A percentile compares a stretch with the other conserved stretches of the same genome.
Conservation (phyloP, 768 basidiomycete species). For the Coprinopsis sp. region DNA sequence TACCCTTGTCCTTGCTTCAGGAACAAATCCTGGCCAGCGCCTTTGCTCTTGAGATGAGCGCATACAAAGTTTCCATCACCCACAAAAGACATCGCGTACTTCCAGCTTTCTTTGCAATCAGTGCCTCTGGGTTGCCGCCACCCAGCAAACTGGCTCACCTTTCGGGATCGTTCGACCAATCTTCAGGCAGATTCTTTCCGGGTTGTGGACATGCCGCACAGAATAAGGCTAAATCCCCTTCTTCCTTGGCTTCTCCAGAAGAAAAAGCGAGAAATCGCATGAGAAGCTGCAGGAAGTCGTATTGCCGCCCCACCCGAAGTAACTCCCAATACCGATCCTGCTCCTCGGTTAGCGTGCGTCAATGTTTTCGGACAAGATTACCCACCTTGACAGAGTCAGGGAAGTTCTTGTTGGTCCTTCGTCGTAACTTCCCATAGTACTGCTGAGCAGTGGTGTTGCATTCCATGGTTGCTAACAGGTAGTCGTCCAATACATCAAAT, state of each 20-base stretch:
- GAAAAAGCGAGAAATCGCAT: slow-evolving; percentile 11
- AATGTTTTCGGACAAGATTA: no score
- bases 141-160: not conserved
- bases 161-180: slow-evolving; percentile 10
- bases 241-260: not conserved
- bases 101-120: no score
- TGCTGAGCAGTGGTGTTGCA: slow-evolving; percentile 16
- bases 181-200: slow-evolving; percentile 10
- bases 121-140: no score
- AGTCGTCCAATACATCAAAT: slow-evolving; percentile 10
- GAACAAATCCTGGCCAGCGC: slow-evolving; percentile 6
- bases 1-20: slow-evolving; percentile 11
- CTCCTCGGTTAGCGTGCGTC: no score
- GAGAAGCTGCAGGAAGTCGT: slow-evolving; percentile 11
- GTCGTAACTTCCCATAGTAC: slow-evolving; percentile 14
- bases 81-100: no score
- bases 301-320: slow-evolving; percentile 10
- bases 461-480: slow-evolving; percentile 13
- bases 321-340: slow-evolving; percentile 17
- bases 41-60: slow-evolving; percentile 8
- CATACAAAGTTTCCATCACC: slow-evolving; percentile 16
- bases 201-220: slow-evolving; percentile 17
- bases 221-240: slow-evolving; percentile 13
- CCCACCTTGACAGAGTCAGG: slow-evolving; percentile 6
- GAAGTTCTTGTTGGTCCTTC: slow-evolving; percentile 13